A percentile compares a stretch with the other conserved stretches of the same genome.
phyloP scores from a whole-genome alignment of 768 basidiomycete genomes.

The Lactarius sanguifluus region DNA sequence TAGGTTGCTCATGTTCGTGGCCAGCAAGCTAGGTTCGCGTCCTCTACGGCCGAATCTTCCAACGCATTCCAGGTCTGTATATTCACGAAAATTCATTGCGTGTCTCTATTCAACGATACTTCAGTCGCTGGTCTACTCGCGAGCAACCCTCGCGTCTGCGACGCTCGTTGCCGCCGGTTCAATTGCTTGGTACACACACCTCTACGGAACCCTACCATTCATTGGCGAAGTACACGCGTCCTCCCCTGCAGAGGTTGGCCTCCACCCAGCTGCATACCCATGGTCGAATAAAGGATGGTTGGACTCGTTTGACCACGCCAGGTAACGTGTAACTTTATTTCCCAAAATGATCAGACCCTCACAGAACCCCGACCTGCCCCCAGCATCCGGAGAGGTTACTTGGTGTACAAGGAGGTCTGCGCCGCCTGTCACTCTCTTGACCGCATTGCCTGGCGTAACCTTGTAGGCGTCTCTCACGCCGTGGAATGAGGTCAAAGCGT shows the following conservation, averaged over 20 bases:
- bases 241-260: constrained; percentile 89
- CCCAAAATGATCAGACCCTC: constrained; percentile 22
- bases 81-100: constrained; percentile 1
- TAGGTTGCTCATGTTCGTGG: constrained; percentile 32
- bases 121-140: constrained; percentile 68
- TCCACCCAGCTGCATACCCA: constrained; percentile 83
- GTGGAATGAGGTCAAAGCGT: constrained; percentile 83
- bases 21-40: constrained; percentile 69
- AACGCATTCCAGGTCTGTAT: constrained; percentile 63
- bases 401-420: constrained; percentile 99
- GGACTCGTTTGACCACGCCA: constrained; percentile 94
- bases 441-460: constrained; percentile 99
- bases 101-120: constrained; percentile 13
- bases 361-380: constrained; percentile 20
- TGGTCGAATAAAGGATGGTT: constrained; percentile 89
- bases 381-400: constrained; percentile 93
- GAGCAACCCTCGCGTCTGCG: constrained; percentile 70
- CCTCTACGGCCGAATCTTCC: constrained; percentile 56
- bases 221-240: constrained; percentile 91
- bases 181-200: constrained; percentile 94
- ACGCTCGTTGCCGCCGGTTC: constrained; percentile 81
- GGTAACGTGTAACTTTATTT: constrained; percentile 51
- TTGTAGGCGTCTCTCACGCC: constrained; percentile 97
- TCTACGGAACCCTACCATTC: constrained; percentile 89
- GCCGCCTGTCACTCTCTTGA: constrained; percentile 98